These are phyloP conservation scores for Aspergillus bertholletiae DNA, from an alignment of 495 filamentous ascomycete species.

Conservation along the genomic window DNA sequence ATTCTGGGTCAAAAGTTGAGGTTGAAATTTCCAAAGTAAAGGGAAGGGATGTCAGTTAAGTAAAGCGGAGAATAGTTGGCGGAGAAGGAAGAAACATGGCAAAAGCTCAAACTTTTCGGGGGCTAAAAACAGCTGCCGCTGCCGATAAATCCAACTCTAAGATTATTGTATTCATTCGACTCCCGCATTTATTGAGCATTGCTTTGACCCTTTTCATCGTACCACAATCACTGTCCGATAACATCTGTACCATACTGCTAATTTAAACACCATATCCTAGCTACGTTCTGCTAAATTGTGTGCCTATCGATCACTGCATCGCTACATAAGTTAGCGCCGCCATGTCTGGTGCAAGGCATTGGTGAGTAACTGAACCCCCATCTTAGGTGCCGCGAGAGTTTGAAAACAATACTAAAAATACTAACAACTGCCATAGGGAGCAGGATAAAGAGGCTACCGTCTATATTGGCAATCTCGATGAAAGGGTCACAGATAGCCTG, in stretches of 20 bases:
- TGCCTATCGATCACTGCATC: neutral
- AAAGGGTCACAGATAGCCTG: constrained; percentile 84
- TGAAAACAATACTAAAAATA: too few species aligned
- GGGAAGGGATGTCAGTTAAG: neutral
- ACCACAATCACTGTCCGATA: neutral
- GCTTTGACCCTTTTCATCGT: neutral
- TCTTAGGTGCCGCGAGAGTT: neutral
- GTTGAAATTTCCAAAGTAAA: neutral
- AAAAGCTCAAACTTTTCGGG: constrained; percentile 36
- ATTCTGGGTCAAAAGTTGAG: neutral
- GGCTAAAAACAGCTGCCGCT: constrained; percentile 16
- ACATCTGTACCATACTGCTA: neutral
- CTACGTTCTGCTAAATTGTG: neutral
- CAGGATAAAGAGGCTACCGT: constrained; percentile 98
- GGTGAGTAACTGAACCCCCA: constrained; percentile 46
- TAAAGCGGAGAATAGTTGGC: constrained; percentile 15
- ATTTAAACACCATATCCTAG: neutral
- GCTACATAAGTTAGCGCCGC: constrained; percentile 13
- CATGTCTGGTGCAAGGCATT: constrained; percentile 78
- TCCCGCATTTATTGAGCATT: neutral
- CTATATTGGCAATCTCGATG: constrained; percentile 97
- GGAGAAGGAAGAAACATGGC: constrained; percentile 5
- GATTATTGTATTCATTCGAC: neutral
- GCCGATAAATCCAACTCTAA: constrained; percentile 5
- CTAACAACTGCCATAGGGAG: constrained; percentile 58